Percentiles rank a stretch among this genome's conserved stretches.
Evolutionary conservation across 768 basidiomycete genomes (phyloP).

Genomic region (Cyathus striatus): DNA sequence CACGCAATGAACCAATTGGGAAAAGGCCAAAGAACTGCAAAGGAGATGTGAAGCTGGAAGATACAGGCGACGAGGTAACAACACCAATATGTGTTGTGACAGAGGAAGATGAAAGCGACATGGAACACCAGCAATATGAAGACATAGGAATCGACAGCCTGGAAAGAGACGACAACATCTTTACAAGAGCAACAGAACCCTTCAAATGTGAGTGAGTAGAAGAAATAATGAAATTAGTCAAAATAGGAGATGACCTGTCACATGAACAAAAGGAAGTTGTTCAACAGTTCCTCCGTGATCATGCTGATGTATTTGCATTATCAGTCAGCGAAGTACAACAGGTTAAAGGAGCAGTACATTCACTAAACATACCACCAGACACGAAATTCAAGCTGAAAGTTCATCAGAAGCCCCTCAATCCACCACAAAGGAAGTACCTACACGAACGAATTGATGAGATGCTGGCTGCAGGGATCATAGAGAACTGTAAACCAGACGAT

Average conservation of each 20-base stretch:
- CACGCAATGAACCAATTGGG: too few relatives aligned
- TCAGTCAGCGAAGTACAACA: slow-evolving; percentile 29
- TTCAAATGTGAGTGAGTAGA: background rate
- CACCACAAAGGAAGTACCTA: slow-evolving; percentile 23
- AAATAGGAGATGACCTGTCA: background rate
- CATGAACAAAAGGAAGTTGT: background rate
- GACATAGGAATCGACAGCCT: background rate
- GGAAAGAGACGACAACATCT: background rate
- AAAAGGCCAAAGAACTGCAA: too few relatives aligned
- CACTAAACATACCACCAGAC: slow-evolving; percentile 22
- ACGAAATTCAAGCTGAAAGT: slow-evolving; percentile 23
- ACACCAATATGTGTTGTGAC: background rate
- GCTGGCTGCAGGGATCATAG: slow-evolving; percentile 25
- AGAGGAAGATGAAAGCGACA: background rate
- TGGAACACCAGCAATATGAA: background rate
- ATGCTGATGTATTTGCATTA: slow-evolving; percentile 29
- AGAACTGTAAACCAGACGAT: slow-evolving; percentile 15
- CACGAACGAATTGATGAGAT: slow-evolving; percentile 26
- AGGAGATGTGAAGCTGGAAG: too few relatives aligned
- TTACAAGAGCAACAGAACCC: background rate
- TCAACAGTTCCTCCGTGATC: background rate
- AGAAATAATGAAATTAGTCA: background rate
- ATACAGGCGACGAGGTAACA: background rate
- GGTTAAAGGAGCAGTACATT: slow-evolving; percentile 24
- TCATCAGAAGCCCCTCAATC: slow-evolving; percentile 22